These are phyloP conservation scores for Fusarium neocosmosporiellum DNA, from an alignment of 2,329 filamentous ascomycete genomes.

Conservation along the genomic window DNA sequence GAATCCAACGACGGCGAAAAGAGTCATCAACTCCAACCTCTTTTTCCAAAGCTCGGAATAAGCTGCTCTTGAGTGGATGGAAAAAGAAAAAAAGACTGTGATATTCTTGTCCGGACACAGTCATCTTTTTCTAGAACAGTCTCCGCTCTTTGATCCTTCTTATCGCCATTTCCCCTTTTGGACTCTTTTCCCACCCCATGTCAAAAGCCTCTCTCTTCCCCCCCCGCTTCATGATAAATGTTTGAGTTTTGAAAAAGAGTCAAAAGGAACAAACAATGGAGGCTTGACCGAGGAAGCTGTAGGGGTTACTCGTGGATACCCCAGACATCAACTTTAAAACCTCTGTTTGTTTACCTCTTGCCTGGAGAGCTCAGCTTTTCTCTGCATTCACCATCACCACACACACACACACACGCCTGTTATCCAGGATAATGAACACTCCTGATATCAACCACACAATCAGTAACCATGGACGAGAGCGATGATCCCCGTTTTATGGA, in stretches of 20 bases:
- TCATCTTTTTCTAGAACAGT: neutral
- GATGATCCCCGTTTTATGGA: slow-evolving; percentile 68
- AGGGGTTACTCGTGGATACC: slow-evolving; percentile 13
- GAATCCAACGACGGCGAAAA: slow-evolving; percentile 31
- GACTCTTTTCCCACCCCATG: neutral
- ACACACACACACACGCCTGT: slow-evolving; percentile 3
- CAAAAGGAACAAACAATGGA: slow-evolving; percentile 21
- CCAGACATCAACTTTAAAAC: neutral
- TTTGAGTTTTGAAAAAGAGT: slow-evolving; percentile 26
- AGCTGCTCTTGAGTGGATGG: neutral
- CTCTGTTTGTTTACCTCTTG: slow-evolving; percentile 21
- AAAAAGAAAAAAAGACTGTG: neutral
- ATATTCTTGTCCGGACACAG: neutral
- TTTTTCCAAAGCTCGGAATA: neutral
- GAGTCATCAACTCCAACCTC: slow-evolving; percentile 26
- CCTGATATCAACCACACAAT: slow-evolving; percentile 18
- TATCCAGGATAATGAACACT: slow-evolving; percentile 33
- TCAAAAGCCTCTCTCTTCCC: neutral
- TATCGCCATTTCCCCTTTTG: neutral
- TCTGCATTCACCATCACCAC: neutral
- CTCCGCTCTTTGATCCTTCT: neutral
- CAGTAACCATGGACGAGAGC: slow-evolving; percentile 51
- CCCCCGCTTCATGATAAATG: slow-evolving; percentile 17
- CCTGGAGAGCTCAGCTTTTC: neutral
- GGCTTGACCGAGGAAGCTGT: slow-evolving; percentile 13